Percentiles rank a stretch among this genome's conserved stretches.
These are phyloP conservation scores for Colletotrichum chrysophilum DNA, from an alignment of 2,329 filamentous ascomycete species.

Conservation along the genomic window DNA sequence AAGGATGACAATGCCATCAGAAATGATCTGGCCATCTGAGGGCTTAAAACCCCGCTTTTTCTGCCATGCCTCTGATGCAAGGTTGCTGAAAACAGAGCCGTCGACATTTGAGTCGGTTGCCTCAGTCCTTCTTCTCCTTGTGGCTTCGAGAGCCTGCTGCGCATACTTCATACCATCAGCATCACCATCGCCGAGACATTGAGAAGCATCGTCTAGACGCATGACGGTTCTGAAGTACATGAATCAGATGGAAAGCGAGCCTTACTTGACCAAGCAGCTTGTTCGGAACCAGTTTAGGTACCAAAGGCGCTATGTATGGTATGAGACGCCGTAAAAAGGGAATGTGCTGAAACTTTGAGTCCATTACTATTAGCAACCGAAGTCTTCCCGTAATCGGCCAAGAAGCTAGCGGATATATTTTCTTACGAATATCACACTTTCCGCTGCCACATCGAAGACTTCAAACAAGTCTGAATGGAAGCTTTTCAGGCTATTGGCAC, in stretches of 20 bases:
- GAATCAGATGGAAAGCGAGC: not conserved
- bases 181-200: not conserved
- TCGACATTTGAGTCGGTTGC: not conserved
- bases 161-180: not conserved
- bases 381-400: not conserved
- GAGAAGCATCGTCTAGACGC: not conserved
- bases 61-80: not conserved
- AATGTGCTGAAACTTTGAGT: not conserved
- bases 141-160: not conserved
- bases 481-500: not conserved
- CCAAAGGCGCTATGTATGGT: not conserved
- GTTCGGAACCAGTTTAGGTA: not conserved
- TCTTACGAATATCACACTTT: constrained; percentile 4
- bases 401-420: not conserved
- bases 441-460: not conserved
- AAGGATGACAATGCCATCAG: not conserved
- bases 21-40: not conserved
- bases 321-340: not conserved
- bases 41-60: not conserved
- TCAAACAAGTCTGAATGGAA: not conserved
- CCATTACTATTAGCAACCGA: not conserved
- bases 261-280: not conserved
- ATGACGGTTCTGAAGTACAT: not conserved
- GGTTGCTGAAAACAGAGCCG: not conserved
- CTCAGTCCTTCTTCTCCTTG: not conserved